These are phyloP conservation scores for Cnidoscolus chayamansa DNA, from an alignment of 441 rosid genomes.

Conservation along the genomic window DNA sequence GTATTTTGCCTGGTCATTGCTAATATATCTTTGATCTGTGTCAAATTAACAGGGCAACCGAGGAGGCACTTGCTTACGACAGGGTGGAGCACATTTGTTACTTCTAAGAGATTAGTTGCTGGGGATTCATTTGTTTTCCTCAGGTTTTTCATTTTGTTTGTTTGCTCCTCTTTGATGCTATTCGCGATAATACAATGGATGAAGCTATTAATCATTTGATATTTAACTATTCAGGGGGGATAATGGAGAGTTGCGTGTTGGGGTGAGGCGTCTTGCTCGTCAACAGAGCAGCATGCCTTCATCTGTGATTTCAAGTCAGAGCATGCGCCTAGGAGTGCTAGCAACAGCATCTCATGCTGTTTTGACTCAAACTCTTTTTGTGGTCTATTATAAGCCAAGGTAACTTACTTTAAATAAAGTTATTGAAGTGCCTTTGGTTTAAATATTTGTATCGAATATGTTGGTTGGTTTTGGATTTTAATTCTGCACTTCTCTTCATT, in stretches of 20 bases:
- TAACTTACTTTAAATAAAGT: slow-evolving; percentile 9
- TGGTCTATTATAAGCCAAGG: slow-evolving; percentile 95
- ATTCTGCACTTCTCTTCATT: not conserved
- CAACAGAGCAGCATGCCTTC: slow-evolving; percentile 77
- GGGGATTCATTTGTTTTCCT: slow-evolving; percentile 94
- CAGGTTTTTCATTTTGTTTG: slow-evolving; percentile 43
- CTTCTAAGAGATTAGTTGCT: slow-evolving; percentile 81
- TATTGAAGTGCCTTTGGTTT: not conserved
- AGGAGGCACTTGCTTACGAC: slow-evolving; percentile 94
- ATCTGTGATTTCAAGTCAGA: slow-evolving; percentile 91
- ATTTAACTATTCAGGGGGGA: slow-evolving; percentile 47
- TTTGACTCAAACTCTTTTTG: slow-evolving; percentile 60
- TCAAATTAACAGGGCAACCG: slow-evolving; percentile 65
- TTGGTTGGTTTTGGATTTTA: not conserved
- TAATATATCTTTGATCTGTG: slow-evolving; percentile 2
- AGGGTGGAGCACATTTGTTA: slow-evolving; percentile 95
- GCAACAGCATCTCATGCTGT: slow-evolving; percentile 98
- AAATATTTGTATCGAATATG: not conserved
- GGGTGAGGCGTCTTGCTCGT: slow-evolving; percentile 63
- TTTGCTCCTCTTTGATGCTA: not conserved
- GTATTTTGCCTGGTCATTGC: not conserved
- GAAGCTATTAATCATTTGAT: slow-evolving; percentile 2
- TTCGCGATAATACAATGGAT: slow-evolving; percentile 10
- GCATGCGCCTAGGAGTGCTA: slow-evolving; percentile 97
- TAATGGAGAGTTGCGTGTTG: slow-evolving; percentile 73